Conservation (phyloP, 768 basidiomycete genomes). For the Trametes villosa region DNA sequence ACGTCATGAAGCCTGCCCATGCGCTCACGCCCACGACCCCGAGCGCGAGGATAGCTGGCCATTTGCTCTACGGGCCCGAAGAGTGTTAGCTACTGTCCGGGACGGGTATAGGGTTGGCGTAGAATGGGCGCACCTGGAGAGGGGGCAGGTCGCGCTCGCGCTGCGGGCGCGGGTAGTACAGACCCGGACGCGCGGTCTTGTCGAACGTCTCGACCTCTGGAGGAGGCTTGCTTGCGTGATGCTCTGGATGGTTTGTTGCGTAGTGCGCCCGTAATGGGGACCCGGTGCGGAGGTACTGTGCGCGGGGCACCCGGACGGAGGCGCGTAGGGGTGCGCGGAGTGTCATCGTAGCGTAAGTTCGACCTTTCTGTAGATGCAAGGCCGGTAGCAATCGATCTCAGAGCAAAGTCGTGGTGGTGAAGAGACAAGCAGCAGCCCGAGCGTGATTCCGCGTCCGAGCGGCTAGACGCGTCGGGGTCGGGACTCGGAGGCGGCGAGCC, state of each 20-base stretch:
- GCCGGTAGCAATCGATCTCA: no score
- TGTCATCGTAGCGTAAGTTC: not conserved
- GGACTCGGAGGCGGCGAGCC: not conserved
- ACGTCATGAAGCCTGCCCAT: slow-evolving; percentile 72
- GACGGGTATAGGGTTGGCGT: not conserved
- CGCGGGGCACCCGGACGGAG: not conserved
- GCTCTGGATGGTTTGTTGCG: slow-evolving; percentile 9
- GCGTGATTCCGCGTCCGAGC: not conserved
- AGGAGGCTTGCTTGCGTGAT: slow-evolving; percentile 6
- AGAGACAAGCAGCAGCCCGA: not conserved
- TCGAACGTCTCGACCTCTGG: slow-evolving; percentile 46
- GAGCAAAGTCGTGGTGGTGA: no score
- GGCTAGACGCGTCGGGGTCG: not conserved
- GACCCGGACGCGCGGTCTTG: slow-evolving; percentile 47
- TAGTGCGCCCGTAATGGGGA: slow-evolving; percentile 2
- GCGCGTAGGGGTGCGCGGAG: slow-evolving; percentile 4
- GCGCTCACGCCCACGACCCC: slow-evolving; percentile 56
- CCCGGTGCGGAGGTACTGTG: not conserved
- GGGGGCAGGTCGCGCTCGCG: slow-evolving; percentile 46
- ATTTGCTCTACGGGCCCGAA: slow-evolving; percentile 40
- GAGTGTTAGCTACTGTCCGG: not conserved
- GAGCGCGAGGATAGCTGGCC: slow-evolving; percentile 61
- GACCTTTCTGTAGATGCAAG: no score
- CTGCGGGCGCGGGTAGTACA: slow-evolving; percentile 47
- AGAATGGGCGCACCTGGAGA: slow-evolving; percentile 39